Percentiles rank a stretch among this genome's conserved stretches.
Evolutionary conservation across 805 yeast species (phyloP).

Genomic region (Lipomyces yamadae): DNA sequence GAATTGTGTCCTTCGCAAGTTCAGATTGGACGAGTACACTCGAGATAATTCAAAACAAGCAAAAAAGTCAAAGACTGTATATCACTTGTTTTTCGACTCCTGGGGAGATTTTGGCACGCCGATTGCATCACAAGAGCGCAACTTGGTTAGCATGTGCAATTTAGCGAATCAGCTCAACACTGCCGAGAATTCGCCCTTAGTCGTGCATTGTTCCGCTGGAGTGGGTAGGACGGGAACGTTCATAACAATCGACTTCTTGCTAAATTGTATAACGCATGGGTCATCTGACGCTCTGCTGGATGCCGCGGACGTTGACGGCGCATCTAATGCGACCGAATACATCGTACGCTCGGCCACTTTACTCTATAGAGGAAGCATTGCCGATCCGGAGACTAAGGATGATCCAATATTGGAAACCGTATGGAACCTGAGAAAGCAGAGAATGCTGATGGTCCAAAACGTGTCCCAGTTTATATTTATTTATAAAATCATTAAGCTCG

Average conservation of each 20-base stretch:
- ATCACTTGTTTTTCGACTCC: constrained; percentile 72
- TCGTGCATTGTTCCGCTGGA: constrained; percentile 95
- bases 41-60: constrained; percentile 17
- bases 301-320: too few species aligned
- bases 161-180: constrained; percentile 51
- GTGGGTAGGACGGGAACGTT: constrained; percentile 96
- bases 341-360: background rate
- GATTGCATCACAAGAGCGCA: constrained; percentile 53
- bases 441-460: constrained; percentile 53
- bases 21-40: constrained; percentile 26
- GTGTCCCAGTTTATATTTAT: constrained; percentile 47
- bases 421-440: constrained; percentile 47
- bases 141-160: constrained; percentile 59
- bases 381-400: background rate
- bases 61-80: constrained; percentile 39
- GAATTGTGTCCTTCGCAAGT: constrained; percentile 31
- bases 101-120: constrained; percentile 87
- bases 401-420: constrained; percentile 44
- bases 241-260: constrained; percentile 66
- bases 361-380: background rate
- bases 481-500: constrained; percentile 39
- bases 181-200: constrained; percentile 56
- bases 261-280: constrained; percentile 32
- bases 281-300: background rate
- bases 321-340: background rate